Evolutionary conservation across 768 basidiomycete species (phyloP).

Genomic region (Mycena galericulata): DNA sequence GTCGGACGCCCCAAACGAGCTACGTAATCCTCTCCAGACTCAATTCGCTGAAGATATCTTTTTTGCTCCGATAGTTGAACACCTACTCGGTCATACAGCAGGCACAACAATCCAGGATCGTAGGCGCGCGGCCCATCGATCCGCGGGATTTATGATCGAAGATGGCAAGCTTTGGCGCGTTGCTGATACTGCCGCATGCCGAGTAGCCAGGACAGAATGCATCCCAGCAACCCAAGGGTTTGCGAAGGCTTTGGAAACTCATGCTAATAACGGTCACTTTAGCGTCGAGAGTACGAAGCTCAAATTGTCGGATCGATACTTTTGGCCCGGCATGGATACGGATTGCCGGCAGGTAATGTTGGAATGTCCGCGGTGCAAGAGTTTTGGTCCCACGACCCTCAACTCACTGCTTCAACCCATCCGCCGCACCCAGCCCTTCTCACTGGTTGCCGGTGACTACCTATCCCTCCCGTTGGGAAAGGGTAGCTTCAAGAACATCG

Average conservation of each 20-base stretch:
- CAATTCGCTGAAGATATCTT: slow-evolving; percentile 27
- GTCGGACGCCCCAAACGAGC: background rate
- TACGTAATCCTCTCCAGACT: background rate
- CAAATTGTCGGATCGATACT: too few relatives aligned
- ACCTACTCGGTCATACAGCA: background rate
- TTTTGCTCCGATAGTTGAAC: slow-evolving; percentile 17
- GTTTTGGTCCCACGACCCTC: too few relatives aligned
- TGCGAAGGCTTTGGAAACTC: slow-evolving; percentile 9
- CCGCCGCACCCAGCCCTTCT: background rate
- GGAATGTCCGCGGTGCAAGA: too few relatives aligned
- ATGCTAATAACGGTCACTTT: slow-evolving; percentile 33
- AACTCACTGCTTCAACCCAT: slow-evolving; percentile 29
- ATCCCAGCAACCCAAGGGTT: slow-evolving; percentile 17
- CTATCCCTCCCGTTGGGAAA: background rate
- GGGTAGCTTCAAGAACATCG: background rate
- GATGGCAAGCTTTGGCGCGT: slow-evolving; percentile 31
- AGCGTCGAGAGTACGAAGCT: too few relatives aligned
- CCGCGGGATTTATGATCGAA: slow-evolving; percentile 17
- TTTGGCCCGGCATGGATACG: too few relatives aligned
- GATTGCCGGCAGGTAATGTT: too few relatives aligned
- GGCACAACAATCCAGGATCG: slow-evolving; percentile 21
- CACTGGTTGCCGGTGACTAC: background rate
- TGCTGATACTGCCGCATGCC: background rate
- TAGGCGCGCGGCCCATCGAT: slow-evolving; percentile 1
- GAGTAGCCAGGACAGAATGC: slow-evolving; percentile 7